Evolutionary conservation across 2,329 filamentous ascomycete species (phyloP).

Genomic region (Zymoseptoria ardabiliae): DNA sequence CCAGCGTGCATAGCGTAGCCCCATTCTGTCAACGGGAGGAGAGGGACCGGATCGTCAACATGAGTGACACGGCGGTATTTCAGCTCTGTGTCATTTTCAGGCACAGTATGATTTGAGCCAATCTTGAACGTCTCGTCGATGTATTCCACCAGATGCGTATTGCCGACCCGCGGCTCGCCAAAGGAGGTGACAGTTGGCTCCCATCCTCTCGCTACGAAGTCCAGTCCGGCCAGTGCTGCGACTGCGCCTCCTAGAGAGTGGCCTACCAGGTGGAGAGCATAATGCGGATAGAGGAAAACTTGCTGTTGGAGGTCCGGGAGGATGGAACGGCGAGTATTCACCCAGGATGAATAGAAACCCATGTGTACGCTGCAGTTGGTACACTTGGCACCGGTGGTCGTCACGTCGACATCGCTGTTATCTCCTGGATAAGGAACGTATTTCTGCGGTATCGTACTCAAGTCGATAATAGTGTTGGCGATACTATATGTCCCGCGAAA

Average conservation of each 20-base stretch:
- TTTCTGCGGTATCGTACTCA: conserved; percentile 80
- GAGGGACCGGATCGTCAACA: conserved; percentile 75
- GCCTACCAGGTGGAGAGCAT: conserved; percentile 71
- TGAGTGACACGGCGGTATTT: conserved; percentile 77
- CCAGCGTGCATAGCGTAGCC: conserved; percentile 78
- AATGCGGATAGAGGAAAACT: conserved; percentile 56
- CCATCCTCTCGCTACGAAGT: conserved; percentile 72
- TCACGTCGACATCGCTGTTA: conserved; percentile 32
- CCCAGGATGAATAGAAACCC: conserved; percentile 83
- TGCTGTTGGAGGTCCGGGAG: conserved; percentile 58
- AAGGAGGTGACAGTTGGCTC: conserved; percentile 78
- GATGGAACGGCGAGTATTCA: conserved; percentile 61
- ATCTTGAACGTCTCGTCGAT: conserved; percentile 46
- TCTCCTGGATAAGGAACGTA: conserved; percentile 75
- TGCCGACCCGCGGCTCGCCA: conserved; percentile 68
- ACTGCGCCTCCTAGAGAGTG: conserved; percentile 92
- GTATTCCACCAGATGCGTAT: conserved; percentile 46
- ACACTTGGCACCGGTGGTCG: conserved; percentile 51
- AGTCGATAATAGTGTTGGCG: conserved; percentile 80
- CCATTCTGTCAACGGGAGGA: conserved; percentile 82
- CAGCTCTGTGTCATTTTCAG: conserved; percentile 17
- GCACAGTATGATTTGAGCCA: conserved; percentile 7
- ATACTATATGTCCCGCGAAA: conserved; percentile 95
- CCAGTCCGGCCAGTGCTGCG: conserved; percentile 76
- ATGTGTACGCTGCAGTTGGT: conserved; percentile 85